phyloP scores from a whole-genome alignment of 2,329 filamentous ascomycete species.

The Colletotrichum phormii region DNA sequence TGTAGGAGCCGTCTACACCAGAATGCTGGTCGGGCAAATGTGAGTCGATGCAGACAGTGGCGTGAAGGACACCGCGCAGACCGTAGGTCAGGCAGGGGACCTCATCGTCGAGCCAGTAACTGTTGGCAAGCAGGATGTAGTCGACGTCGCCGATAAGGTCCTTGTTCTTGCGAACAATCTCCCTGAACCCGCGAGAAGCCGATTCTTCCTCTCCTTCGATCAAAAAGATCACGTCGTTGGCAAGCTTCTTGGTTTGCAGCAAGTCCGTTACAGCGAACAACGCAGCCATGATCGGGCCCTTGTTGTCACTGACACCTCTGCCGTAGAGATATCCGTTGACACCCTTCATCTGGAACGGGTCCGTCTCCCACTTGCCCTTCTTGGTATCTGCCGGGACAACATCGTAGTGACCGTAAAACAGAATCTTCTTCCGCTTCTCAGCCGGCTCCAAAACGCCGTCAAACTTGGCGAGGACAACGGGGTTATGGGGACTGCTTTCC shows the following conservation, averaged over 20 bases:
- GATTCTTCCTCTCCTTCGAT: slow-evolving; percentile 98
- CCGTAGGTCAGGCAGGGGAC: slow-evolving; percentile 97
- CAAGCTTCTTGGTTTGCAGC: slow-evolving; percentile 83
- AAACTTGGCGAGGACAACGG: slow-evolving; percentile 93
- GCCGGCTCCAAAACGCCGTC: slow-evolving; percentile 76
- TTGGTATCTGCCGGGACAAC: slow-evolving; percentile 91
- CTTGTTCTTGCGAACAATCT: slow-evolving; percentile 84
- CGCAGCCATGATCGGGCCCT: slow-evolving; percentile 93
- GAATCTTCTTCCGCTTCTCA: slow-evolving; percentile 80
- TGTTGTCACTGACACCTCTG: slow-evolving; percentile 97
- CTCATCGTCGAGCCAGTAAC: slow-evolving; percentile 97
- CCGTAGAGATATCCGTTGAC: slow-evolving; percentile 95
- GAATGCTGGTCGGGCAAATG: slow-evolving; percentile 91
- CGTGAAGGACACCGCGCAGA: slow-evolving; percentile 91
- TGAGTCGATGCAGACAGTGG: slow-evolving; percentile 88
- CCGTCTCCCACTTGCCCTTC: slow-evolving; percentile 83
- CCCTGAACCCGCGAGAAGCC: slow-evolving; percentile 89
- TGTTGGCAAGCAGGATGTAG: slow-evolving; percentile 95
- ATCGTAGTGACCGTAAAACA: slow-evolving; percentile 99
- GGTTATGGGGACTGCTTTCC: slow-evolving; percentile 78
- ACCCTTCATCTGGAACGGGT: slow-evolving; percentile 91
- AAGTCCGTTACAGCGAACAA: slow-evolving; percentile 94
- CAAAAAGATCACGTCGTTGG: slow-evolving; percentile 90
- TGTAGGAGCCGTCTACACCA: slow-evolving; percentile 93
- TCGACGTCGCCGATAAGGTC: slow-evolving; percentile 89